Percentiles rank a stretch among this genome's conserved stretches.
These are phyloP conservation scores for Cytauxzoon felis DNA, from an alignment of 169 alveolate genomes.

Conservation along the genomic window DNA sequence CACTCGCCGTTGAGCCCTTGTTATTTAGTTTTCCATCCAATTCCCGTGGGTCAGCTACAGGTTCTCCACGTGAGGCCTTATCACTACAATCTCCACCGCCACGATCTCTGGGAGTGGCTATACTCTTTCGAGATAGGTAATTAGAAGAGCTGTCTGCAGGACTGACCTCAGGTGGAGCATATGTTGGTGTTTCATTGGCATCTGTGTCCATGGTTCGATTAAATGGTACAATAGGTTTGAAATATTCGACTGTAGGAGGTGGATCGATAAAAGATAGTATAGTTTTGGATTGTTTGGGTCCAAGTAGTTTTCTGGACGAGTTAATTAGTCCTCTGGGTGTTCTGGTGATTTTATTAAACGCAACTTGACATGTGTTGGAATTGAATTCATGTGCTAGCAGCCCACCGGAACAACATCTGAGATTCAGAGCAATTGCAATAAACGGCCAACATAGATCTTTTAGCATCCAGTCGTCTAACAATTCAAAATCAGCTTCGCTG, in stretches of 20 bases:
- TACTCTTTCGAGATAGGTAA: no score
- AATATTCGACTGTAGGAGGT: constrained; percentile 25
- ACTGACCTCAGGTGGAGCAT: not conserved
- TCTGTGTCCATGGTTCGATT: not conserved
- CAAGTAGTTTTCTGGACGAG: constrained; percentile 46
- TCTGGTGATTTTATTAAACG: constrained; percentile 8
- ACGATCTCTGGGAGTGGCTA: no score
- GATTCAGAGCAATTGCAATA: constrained; percentile 43
- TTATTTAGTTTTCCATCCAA: no score
- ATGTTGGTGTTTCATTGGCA: not conserved
- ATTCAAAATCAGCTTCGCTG: constrained; percentile 44
- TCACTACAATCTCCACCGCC: no score
- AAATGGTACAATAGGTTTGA: constrained; percentile 19
- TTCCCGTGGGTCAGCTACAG: no score
- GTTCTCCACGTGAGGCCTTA: no score
- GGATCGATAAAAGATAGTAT: constrained; percentile 49
- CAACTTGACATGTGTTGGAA: constrained; percentile 36
- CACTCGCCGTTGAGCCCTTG: no score
- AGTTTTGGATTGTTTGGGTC: constrained; percentile 57
- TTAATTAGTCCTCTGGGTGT: constrained; percentile 58
- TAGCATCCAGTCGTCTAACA: constrained; percentile 57
- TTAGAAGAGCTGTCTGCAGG: no score
- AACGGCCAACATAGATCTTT: constrained; percentile 50
- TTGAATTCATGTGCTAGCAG: constrained; percentile 34
- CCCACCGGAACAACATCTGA: constrained; percentile 56